A percentile compares a stretch with the other conserved stretches of the same genome.
These are phyloP conservation scores for Karstenula rhodostoma DNA, from an alignment of 2,329 filamentous ascomycete species.

Conservation along the genomic window DNA sequence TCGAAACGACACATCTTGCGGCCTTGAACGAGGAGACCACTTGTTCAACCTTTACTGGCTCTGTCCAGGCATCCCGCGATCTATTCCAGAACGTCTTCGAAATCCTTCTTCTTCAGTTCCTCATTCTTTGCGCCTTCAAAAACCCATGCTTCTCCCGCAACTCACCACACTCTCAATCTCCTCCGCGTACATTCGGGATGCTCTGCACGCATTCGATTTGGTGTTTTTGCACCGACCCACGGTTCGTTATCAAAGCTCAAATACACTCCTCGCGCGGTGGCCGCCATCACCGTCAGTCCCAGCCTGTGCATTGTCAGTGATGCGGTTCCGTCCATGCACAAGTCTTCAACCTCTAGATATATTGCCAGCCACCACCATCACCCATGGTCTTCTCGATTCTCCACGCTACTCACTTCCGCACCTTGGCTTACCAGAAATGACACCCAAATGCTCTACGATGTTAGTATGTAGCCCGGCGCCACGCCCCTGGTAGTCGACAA, in stretches of 20 bases:
- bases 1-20: background rate
- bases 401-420: too few species aligned
- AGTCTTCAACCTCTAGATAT: too few species aligned
- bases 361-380: too few species aligned
- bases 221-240: background rate
- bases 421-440: too few species aligned
- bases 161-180: background rate
- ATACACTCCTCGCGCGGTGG: background rate
- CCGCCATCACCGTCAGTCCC: background rate
- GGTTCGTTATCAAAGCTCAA: background rate
- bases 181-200: background rate
- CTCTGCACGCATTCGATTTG: background rate
- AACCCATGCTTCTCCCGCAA: background rate
- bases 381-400: too few species aligned
- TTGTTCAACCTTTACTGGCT: background rate
- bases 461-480: too few species aligned
- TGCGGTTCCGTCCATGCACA: background rate
- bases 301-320: background rate
- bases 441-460: too few species aligned
- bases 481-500: too few species aligned
- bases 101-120: background rate
- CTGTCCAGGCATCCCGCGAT: background rate
- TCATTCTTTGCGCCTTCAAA: background rate
- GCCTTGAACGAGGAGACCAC: background rate
- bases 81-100: background rate